These are phyloP conservation scores for Ogataea populi-albae DNA, from an alignment of 805 yeast genomes.

Conservation along the genomic window DNA sequence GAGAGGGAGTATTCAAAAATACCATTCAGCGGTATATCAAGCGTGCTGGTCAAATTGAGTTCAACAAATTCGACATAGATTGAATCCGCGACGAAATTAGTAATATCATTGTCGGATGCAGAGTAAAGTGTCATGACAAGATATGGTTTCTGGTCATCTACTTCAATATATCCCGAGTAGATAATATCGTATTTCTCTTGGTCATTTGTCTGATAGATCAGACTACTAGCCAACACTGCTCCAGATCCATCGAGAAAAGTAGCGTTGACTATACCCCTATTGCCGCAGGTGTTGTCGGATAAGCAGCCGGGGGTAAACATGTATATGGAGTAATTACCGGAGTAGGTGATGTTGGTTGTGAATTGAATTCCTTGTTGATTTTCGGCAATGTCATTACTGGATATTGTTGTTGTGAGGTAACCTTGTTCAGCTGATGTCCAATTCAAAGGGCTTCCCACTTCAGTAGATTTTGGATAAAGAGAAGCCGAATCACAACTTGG, in stretches of 20 bases:
- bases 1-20: constrained; percentile 75
- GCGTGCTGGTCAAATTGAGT: constrained; percentile 37
- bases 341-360: constrained; percentile 63
- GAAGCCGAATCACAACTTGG: constrained; percentile 47
- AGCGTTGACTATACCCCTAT: constrained; percentile 77
- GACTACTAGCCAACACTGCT: constrained; percentile 36
- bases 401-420: constrained; percentile 27
- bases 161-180: constrained; percentile 65
- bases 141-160: constrained; percentile 34
- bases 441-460: constrained; percentile 13
- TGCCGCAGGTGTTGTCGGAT: constrained; percentile 60
- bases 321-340: constrained; percentile 72
- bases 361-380: constrained; percentile 44
- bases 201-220: constrained; percentile 77
- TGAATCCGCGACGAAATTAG: constrained; percentile 71
- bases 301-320: constrained; percentile 87
- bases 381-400: constrained; percentile 28
- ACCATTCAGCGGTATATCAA: constrained; percentile 56
- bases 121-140: constrained; percentile 41
- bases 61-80: constrained; percentile 48
- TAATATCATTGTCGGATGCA: constrained; percentile 31
- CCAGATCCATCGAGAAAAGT: constrained; percentile 54
- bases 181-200: constrained; percentile 77
- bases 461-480: constrained; percentile 9
- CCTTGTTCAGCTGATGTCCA: constrained; percentile 26